These are phyloP conservation scores for Solanum verrucosum DNA, from an alignment of 257 asterid species.

Conservation along the genomic window DNA sequence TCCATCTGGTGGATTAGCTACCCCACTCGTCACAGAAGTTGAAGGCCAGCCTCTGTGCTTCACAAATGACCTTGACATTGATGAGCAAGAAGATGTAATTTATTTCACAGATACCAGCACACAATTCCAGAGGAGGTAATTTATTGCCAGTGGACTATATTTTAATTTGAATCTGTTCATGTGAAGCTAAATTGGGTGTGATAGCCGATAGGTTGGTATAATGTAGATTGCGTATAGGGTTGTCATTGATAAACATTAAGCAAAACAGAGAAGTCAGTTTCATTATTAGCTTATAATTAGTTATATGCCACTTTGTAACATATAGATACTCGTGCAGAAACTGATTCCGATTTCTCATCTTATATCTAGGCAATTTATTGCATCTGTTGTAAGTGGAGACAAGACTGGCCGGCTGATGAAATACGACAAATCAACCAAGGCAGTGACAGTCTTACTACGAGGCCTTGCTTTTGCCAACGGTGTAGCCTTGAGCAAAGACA, in stretches of 20 bases:
- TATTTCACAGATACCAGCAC: conserved; percentile 71
- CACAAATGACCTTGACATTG: conserved; percentile 69
- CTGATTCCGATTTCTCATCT: not conserved
- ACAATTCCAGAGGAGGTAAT: conserved; percentile 44
- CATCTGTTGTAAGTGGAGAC: conserved; percentile 24
- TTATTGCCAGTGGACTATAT: not conserved
- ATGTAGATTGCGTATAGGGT: not conserved
- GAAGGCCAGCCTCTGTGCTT: conserved; percentile 47
- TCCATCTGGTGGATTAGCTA: conserved; percentile 51
- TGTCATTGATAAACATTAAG: not conserved
- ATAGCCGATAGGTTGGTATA: not conserved
- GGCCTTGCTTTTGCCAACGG: conserved; percentile 7
- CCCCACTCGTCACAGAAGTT: conserved; percentile 37
- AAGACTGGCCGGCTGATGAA: conserved; percentile 12
- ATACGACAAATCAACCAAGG: conserved; percentile 2
- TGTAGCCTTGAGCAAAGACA: conserved; percentile 7
- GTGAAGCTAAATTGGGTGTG: not conserved
- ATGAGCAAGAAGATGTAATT: conserved; percentile 36
- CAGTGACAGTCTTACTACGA: conserved; percentile 1
- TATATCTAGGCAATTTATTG: conserved; percentile 40
- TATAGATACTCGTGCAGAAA: not conserved
- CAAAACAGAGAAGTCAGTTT: not conserved
- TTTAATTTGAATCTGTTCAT: not conserved
- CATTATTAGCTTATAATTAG: not conserved
- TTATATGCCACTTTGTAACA: not conserved